phyloP scores from a whole-genome alignment of 2,329 filamentous ascomycete species.

The Aschersonia sp. region DNA sequence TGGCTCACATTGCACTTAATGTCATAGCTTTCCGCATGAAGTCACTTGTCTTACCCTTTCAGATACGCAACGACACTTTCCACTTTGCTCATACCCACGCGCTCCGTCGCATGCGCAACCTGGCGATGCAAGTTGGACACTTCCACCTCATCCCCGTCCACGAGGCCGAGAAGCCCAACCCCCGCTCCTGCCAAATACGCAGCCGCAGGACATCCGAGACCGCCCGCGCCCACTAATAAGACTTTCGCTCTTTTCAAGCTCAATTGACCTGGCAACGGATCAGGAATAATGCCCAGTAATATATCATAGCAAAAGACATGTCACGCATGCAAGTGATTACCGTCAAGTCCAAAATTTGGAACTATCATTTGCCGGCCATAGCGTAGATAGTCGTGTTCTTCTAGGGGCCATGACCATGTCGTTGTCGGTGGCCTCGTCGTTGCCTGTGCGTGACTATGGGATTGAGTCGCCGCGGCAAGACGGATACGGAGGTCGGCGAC shows the following conservation, averaged over 20 bases:
- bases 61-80: slow-evolving; percentile 56
- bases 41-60: slow-evolving; percentile 24
- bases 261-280: slow-evolving; percentile 48
- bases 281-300: too few relatives aligned
- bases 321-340: slow-evolving; percentile 22
- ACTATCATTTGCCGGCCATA: slow-evolving; percentile 90
- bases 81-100: slow-evolving; percentile 66
- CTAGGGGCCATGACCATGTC: slow-evolving; percentile 51
- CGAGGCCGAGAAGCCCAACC: slow-evolving; percentile 66
- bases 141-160: slow-evolving; percentile 83
- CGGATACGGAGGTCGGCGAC: slow-evolving; percentile 29
- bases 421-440: slow-evolving; percentile 7
- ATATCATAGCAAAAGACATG: too few relatives aligned
- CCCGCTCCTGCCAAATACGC: slow-evolving; percentile 88
- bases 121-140: slow-evolving; percentile 86
- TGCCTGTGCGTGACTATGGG: slow-evolving; percentile 4
- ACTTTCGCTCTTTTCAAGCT: slow-evolving; percentile 55
- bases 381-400: slow-evolving; percentile 61
- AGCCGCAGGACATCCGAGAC: slow-evolving; percentile 81
- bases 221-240: slow-evolving; percentile 75
- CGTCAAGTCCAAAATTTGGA: slow-evolving; percentile 62
- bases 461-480: slow-evolving; percentile 25
- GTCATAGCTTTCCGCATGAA: too few relatives aligned
- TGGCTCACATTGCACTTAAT: too few relatives aligned
- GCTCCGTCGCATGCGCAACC: slow-evolving; percentile 59